Evolutionary conservation across 2,329 filamentous ascomycete species (phyloP).

Genomic region (Parastagonospora nodorum): DNA sequence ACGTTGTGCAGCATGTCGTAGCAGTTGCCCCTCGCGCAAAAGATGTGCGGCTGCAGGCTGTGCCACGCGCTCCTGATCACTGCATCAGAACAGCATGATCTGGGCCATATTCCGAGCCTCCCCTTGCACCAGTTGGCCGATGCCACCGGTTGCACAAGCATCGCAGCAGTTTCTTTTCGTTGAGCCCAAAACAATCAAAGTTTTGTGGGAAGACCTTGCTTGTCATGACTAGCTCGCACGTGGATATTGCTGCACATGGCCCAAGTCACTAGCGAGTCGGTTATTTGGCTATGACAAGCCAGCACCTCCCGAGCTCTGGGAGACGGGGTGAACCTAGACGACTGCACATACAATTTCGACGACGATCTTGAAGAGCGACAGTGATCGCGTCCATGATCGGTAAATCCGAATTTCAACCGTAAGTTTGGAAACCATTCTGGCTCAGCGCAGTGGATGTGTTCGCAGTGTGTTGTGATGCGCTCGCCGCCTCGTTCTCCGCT

Average conservation of each 20-base stretch:
- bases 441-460: not conserved
- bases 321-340: no score
- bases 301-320: no score
- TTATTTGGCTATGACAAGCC: not conserved
- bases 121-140: no score
- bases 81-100: not conserved
- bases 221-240: slow-evolving; percentile 5
- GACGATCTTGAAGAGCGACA: no score
- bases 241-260: slow-evolving; percentile 2
- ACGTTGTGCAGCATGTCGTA: slow-evolving; percentile 4
- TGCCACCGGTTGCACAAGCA: not conserved
- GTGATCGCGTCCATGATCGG: no score
- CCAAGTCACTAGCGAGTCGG: not conserved
- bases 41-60: not conserved
- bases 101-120: not conserved
- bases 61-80: not conserved
- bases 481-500: slow-evolving; percentile 13
- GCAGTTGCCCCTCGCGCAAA: not conserved
- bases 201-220: slow-evolving; percentile 4
- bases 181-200: slow-evolving; percentile 14
- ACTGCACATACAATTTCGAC: no score
- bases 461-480: slow-evolving; percentile 7
- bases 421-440: not conserved
- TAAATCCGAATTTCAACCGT: not conserved
- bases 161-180: not conserved